A percentile compares a stretch with the other conserved stretches of the same genome.
Conservation (phyloP, 768 basidiomycete species). For the Amanita pallidorosea region DNA sequence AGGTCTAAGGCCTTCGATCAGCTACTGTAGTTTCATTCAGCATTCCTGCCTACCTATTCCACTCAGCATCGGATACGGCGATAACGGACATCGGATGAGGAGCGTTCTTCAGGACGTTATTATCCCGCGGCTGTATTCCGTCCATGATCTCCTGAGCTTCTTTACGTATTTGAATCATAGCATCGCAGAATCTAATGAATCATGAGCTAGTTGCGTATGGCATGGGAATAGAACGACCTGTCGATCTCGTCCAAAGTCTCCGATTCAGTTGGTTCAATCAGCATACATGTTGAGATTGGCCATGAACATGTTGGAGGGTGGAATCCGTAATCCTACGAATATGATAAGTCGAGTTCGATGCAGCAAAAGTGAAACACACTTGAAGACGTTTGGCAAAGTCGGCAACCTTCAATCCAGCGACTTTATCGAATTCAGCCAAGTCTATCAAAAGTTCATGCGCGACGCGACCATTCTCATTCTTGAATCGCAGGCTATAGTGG, state of each 20-base stretch:
- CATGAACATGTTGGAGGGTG: conserved; percentile 97
- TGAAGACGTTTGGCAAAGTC: conserved; percentile 97
- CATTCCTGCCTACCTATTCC: conserved; percentile 59
- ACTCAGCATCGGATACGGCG: conserved; percentile 61
- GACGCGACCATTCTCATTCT: conserved; percentile 83
- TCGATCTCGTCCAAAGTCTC: conserved; percentile 92
- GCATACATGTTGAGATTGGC: conserved; percentile 96
- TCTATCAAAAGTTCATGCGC: conserved; percentile 96
- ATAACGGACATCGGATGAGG: conserved; percentile 82
- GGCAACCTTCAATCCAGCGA: conserved; percentile 81
- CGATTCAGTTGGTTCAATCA: conserved; percentile 96
- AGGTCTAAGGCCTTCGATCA: conserved; percentile 37
- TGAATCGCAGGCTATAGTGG: conserved; percentile 82
- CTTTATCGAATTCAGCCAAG: conserved; percentile 88
- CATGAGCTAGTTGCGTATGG: neutral
- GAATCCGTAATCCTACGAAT: conserved; percentile 72
- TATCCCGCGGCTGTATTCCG: conserved; percentile 83
- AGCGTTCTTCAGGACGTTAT: conserved; percentile 89
- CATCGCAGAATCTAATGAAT: conserved; percentile 78
- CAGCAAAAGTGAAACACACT: conserved; percentile 26
- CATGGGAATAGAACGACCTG: conserved; percentile 30
- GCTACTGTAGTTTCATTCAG: neutral
- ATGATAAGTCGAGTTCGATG: neutral
- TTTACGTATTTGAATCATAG: conserved; percentile 92
- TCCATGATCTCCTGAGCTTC: conserved; percentile 83